A percentile compares a stretch with the other conserved stretches of the same genome.
phyloP scores from a whole-genome alignment of 331 rosid species.

The Dryas integrifolia region DNA sequence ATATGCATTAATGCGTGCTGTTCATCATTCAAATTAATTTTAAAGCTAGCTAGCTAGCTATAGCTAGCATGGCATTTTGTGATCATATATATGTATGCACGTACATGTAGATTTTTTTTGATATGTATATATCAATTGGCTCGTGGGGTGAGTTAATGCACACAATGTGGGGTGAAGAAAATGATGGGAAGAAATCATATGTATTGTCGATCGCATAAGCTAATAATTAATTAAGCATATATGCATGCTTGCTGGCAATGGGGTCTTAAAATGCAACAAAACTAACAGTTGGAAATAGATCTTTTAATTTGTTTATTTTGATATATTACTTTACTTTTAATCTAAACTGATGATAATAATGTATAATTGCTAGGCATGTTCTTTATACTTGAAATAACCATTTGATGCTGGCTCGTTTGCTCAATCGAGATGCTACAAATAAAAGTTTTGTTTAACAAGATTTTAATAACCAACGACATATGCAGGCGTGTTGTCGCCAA shows the following conservation, averaged over 20 bases:
- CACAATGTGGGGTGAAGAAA: conserved; percentile 10
- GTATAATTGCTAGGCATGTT: no score
- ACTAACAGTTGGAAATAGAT: background rate
- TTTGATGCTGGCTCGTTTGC: no score
- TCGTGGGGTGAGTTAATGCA: conserved; percentile 13
- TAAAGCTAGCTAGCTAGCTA: background rate
- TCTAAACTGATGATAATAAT: no score
- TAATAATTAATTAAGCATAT: background rate
- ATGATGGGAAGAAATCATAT: conserved; percentile 16
- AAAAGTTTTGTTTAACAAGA: no score
- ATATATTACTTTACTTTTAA: background rate
- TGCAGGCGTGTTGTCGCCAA: no score
- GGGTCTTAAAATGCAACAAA: background rate
- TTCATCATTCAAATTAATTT: background rate
- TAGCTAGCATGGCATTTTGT: background rate
- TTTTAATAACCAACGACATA: no score
- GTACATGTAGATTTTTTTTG: background rate
- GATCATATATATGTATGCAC: background rate
- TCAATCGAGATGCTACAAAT: no score
- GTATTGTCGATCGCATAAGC: conserved; percentile 2
- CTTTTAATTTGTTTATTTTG: background rate
- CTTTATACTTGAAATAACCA: no score
- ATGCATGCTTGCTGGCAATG: conserved; percentile 8
- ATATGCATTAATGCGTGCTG: background rate
- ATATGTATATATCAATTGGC: background rate